Base-by-base conservation (phyloP, 2,329 filamentous ascomycete species). In the Juglanconis juglandina region DNA sequence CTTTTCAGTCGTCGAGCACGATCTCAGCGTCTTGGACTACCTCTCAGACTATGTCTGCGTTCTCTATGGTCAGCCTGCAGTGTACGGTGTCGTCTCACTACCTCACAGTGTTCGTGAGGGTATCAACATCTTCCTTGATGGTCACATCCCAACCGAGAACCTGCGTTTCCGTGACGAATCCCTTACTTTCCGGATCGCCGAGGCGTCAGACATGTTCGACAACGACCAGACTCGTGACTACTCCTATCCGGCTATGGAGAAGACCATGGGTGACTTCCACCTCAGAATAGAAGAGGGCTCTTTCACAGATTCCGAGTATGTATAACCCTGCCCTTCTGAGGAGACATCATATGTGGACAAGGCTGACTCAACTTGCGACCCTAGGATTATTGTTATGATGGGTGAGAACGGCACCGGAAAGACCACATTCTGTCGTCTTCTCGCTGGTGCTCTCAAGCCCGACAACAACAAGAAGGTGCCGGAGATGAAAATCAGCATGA, bases 371-470 rank as follows among this genome's bases (percentile, higher is more conserved):
- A 10, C 13, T 14, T 34, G n/a, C 30, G 8, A 17, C 24, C 5
- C 9, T 17, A 58, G 55, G 74, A 99, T 99, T 68, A 87, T 99
- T 60, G 95, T 99, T 76, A 96, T 99, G 92, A 98, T 99, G 95
- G 95, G 95, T 68, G 94, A 98, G 81, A 99, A 99, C 78, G 95
- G 95, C 78, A 99, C 96, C 41, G 96, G 96, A 75, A 97, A 99
- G 84, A 99, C 95, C 1, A 99, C 95, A 5, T 99, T 99, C 84
- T 98, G 94, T 82, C 92, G 89, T 73, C 89, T 99, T 79, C 83
- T 99, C 67, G 95, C 95, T 60, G 96, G 96, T 72, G 91, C 90
- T 44, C 84, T 96, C 68, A 94, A 97, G 79, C 95, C 96, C 8
- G 96, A 99, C 69, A 87, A 85, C 68, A 87, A 82, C 66, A 81